These are phyloP conservation scores for Manihot esculenta DNA, from an alignment of 441 rosid genomes.

Conservation along the genomic window DNA sequence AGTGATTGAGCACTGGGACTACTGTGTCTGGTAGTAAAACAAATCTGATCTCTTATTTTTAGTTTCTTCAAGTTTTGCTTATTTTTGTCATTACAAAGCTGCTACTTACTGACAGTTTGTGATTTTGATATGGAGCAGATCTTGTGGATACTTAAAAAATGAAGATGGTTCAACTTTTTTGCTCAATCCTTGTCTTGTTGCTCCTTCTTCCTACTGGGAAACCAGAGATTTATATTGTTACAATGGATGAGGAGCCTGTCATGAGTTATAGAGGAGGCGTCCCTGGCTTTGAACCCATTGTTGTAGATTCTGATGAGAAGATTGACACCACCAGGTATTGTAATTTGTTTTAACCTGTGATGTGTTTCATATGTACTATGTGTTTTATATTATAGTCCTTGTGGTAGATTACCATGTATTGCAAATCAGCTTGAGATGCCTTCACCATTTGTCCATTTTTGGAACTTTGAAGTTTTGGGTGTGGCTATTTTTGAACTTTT, in stretches of 20 bases:
- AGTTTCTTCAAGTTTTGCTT: not conserved
- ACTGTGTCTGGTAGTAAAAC: not conserved
- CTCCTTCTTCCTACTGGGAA: constrained; percentile 39
- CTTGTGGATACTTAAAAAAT: constrained; percentile 33
- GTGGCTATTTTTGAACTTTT: not conserved
- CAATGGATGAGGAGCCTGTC: constrained; percentile 89
- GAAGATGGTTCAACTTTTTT: constrained; percentile 34
- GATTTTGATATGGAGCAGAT: constrained; percentile 37
- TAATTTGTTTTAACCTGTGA: not conserved
- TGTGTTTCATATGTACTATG: not conserved
- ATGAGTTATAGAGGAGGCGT: constrained; percentile 84
- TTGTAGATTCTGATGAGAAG: constrained; percentile 76
- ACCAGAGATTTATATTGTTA: constrained; percentile 83
- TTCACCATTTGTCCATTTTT: not conserved
- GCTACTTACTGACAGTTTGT: constrained; percentile 8
- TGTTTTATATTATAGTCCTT: not conserved
- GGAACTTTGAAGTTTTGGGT: not conserved
- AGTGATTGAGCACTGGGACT: constrained; percentile 4
- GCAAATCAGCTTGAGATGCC: not conserved
- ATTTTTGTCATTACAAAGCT: not conserved
- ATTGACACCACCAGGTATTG: constrained; percentile 71
- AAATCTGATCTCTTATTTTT: constrained; percentile 4
- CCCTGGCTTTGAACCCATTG: constrained; percentile 87
- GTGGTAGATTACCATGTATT: not conserved
- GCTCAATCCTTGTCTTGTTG: constrained; percentile 33